Evolutionary conservation across 345 rosid species (phyloP).

Genomic region (Microcos paniculata): DNA sequence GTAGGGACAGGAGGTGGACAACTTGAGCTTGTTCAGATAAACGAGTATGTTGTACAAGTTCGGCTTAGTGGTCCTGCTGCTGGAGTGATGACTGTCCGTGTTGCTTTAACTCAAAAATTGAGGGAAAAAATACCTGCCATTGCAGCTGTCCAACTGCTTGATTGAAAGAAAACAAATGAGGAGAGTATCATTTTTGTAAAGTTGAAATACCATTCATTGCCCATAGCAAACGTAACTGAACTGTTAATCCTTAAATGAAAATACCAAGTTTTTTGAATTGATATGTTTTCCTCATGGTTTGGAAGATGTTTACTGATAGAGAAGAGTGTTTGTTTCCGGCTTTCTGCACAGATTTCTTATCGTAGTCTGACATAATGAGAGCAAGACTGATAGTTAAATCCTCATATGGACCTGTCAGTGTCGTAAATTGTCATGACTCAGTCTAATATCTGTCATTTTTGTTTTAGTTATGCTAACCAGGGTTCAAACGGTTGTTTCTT

Average conservation of each 20-base stretch:
- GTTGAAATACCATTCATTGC: not conserved
- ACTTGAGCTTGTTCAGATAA: conserved; percentile 69
- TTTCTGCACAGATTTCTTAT: not conserved
- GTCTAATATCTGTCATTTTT: not conserved
- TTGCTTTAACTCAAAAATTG: conserved; percentile 84
- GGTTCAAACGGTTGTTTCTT: not conserved
- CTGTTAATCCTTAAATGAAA: conserved; percentile 7
- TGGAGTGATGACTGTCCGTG: conserved; percentile 85
- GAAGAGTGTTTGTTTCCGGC: too few species aligned
- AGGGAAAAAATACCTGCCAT: conserved; percentile 81
- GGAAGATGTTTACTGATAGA: not conserved
- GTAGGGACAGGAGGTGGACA: conserved; percentile 88
- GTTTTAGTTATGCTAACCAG: not conserved
- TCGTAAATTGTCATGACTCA: not conserved
- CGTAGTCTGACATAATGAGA: not conserved
- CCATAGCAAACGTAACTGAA: not conserved
- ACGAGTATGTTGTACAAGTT: conserved; percentile 65
- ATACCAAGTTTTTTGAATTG: too few species aligned
- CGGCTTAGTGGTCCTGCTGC: conserved; percentile 90
- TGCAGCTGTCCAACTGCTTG: conserved; percentile 77
- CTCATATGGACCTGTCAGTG: not conserved
- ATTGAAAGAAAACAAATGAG: conserved; percentile 31
- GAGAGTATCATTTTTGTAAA: conserved; percentile 13
- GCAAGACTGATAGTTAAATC: not conserved
- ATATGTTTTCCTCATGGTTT: not conserved